Conservation (phyloP, 306 rosid species). For the Dalbergia cochinchinensis region DNA sequence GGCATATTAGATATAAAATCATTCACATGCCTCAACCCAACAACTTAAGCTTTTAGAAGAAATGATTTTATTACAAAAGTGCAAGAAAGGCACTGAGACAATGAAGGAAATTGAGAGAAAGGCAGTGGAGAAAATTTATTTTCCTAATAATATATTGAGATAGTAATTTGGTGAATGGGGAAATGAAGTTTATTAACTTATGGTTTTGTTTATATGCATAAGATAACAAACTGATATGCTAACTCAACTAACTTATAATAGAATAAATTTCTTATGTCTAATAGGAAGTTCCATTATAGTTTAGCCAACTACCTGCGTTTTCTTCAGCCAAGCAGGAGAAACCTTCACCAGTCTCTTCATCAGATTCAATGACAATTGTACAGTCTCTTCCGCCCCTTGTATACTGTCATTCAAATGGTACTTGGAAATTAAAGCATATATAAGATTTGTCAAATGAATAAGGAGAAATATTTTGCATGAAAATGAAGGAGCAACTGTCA, state of each 20-base stretch:
- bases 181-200: no score
- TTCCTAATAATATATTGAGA: no score
- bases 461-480: slow-evolving; percentile 35
- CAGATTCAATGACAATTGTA: slow-evolving; percentile 79
- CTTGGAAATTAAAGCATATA: slow-evolving; percentile 26
- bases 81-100: no score
- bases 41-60: no score
- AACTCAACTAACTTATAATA: neutral
- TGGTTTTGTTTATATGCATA: no score
- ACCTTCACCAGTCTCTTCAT: slow-evolving; percentile 77
- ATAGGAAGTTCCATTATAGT: slow-evolving; percentile 33
- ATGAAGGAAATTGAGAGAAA: no score
- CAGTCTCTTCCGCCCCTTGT: slow-evolving; percentile 63
- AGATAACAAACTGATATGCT: no score
- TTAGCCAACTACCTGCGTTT: slow-evolving; percentile 65
- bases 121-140: no score
- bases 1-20: no score
- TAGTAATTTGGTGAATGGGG: no score
- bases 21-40: no score
- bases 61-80: no score
- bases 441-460: slow-evolving; percentile 23
- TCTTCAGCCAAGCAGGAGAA: slow-evolving; percentile 75
- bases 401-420: slow-evolving; percentile 49
- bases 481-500: slow-evolving; percentile 33
- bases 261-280: neutral